Base-by-base conservation (phyloP, 208 protist species). In the Acanthamoeba lenticulata region DNA sequence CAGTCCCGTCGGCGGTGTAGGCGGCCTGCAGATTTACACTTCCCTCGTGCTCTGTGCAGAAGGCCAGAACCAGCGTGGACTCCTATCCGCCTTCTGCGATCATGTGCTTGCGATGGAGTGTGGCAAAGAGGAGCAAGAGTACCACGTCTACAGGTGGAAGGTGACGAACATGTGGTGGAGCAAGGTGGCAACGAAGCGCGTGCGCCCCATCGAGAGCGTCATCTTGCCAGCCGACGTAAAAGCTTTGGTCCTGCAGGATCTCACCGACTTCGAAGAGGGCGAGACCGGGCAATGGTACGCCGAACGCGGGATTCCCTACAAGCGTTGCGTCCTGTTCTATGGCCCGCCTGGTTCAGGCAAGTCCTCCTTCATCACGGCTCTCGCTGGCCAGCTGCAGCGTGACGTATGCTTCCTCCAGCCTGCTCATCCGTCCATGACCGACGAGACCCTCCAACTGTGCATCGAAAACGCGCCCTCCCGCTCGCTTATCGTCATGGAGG, bases 301-400 rank as follows among this genome's bases (percentile, higher is more conserved):
- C 19, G 94, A 98, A 32, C 97, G 98, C 21, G 99, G 98, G 29
- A 98, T 99, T 45, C 98, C 98, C 19, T 99, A 99, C 96, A 97
- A 98, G 57, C 96, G 99, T 44, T 98, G 98, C n/a, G 98, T 99
- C 94, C 95, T 99, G 11, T 95, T 99, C 24, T 98, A 99, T 95
- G 98, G 98, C 0, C 98, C 98, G 32, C 98, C 98, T 6, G 98
- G 98, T 7, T 98, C 98, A 79, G 99, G 99, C 44, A 99, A 99
- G 95, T 98, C 97, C 29, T 98, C 97, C 38, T 98, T 98, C 91
- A 98, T 99, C 21, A 97, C 97, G 93, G 98, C 98, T 21, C 95
- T 99, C 1, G 99, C 99, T 19, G 98, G 98, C 24, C 96, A 98
- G 86, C 92, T 99, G 49, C 95, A 96, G 27, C 95, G 98, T n/a